Evolutionary conservation across 1,284 basidiomycete species (phyloP).

Genomic region (Trichosporon coremiiforme): DNA sequence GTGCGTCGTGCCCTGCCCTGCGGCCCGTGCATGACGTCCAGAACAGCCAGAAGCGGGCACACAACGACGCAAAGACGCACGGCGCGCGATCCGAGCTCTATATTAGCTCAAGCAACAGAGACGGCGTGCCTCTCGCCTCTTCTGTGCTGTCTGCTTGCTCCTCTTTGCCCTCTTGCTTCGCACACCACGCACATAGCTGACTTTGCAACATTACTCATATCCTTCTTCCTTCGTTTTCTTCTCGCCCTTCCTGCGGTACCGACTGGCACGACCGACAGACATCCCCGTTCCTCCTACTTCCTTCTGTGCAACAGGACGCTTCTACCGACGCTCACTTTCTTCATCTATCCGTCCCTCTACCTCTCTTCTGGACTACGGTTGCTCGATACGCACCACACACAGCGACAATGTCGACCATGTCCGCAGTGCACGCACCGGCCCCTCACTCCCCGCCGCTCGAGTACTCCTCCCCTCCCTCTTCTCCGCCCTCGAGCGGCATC

Average conservation of each 20-base stretch:
- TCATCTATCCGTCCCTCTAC: not conserved
- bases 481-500: not conserved
- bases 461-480: not conserved
- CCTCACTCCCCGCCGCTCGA: constrained; percentile 5
- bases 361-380: not conserved
- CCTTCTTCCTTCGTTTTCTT: not conserved
- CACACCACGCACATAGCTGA: not conserved
- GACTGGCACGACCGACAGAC: not conserved
- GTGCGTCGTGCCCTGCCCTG: not conserved
- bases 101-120: not conserved
- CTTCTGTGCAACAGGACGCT: not conserved
- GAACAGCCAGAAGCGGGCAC: not conserved
- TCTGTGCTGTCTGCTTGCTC: not conserved
- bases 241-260: not conserved
- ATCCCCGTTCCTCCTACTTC: not conserved
- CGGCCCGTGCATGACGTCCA: not conserved
- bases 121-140: not conserved
- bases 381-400: not conserved
- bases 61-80: not conserved
- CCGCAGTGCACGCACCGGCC: not conserved
- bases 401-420: not conserved
- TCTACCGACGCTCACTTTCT: not conserved
- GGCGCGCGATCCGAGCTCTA: not conserved
- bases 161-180: not conserved
- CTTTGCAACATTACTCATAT: not conserved